Evolutionary conservation across 805 yeast species (phyloP), one percentile per base, ranked within the genome.

Genomic region (Candida verbasci): DNA sequence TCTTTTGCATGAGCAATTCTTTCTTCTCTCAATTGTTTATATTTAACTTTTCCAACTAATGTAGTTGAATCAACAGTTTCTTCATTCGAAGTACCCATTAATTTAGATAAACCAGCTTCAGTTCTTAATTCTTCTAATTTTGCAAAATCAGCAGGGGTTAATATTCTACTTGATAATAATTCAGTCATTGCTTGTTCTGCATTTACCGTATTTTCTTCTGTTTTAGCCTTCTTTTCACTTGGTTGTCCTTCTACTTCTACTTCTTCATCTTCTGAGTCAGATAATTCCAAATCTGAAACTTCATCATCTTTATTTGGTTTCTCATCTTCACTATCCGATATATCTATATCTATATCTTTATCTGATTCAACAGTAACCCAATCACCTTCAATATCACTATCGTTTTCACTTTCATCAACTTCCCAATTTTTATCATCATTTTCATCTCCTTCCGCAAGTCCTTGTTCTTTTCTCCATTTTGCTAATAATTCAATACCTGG

Each of bases 101-200:
- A 56, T 58, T 84, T 84, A 37, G 85, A 85, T 33, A 89, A 72
- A 47, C 96, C 96, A 4, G 96, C 95, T 59, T 84, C 80, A 12
- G 78, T 70, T 53, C 80, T 77, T 50, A 93, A 74, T 60, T 93
- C 96, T 52, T 91, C 91, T 50, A 93, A 72, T 62, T 91, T 91
- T 44, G 96, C 96, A 56, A 89, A 93, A 68, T 93, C 99, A 1
- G 97, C 97, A 16, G 99, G 98, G 0, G 99, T 93, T 48, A 93
- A 72, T 42, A 93, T 83, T 48, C 84, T 78, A 33, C 78, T 74
- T n/a, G 84, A 72, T 25, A 81, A 83, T 45, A 86, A 47, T 39
- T 78, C 78, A 38, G 70, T 65, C 66, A 60, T 61, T 15, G 59
- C 58, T 37, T 50, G 44, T 30, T 60, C 57, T 9, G 54, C 45